A percentile compares a stretch with the other conserved stretches of the same genome.
These are phyloP conservation scores for Sporobolomyces pararoseus DNA, from an alignment of 768 basidiomycete species.

Conservation along the genomic window DNA sequence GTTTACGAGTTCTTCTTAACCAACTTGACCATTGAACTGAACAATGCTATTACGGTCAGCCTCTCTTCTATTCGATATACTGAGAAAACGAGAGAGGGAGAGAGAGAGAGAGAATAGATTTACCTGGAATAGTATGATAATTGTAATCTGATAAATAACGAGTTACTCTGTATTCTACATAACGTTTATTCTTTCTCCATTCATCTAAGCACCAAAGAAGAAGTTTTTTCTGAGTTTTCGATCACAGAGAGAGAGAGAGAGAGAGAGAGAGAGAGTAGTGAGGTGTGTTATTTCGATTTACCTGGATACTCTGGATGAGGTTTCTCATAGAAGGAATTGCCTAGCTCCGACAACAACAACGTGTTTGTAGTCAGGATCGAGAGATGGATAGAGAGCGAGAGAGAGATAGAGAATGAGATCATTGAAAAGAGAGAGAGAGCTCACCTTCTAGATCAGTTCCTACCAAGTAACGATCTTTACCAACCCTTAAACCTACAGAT, in stretches of 20 bases:
- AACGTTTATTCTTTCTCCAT: constrained; percentile 39
- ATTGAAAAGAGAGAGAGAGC: background rate
- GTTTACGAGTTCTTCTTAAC: constrained; percentile 37
- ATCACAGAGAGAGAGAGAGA: background rate
- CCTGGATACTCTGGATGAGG: constrained; percentile 29
- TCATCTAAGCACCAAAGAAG: constrained; percentile 9
- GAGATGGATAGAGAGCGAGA: background rate
- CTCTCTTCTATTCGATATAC: background rate
- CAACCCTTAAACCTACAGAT: constrained; percentile 26
- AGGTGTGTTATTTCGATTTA: too few relatives aligned
- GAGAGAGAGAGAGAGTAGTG: background rate
- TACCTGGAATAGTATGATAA: constrained; percentile 37
- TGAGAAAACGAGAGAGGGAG: background rate
- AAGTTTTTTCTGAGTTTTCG: too few relatives aligned
- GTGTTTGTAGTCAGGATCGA: too few relatives aligned
- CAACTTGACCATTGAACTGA: constrained; percentile 43
- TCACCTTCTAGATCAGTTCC: constrained; percentile 38
- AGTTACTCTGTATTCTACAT: constrained; percentile 38
- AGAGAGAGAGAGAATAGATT: background rate
- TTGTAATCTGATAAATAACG: constrained; percentile 38
- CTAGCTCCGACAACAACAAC: too few relatives aligned
- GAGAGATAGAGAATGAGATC: background rate
- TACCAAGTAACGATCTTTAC: constrained; percentile 37
- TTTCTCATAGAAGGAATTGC: constrained; percentile 43
- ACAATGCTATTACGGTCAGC: too few relatives aligned